Evolutionary conservation across 352 stramenopile species (phyloP), one percentile per base, ranked within the genome.

Genomic region (Globisporangium parvum): DNA sequence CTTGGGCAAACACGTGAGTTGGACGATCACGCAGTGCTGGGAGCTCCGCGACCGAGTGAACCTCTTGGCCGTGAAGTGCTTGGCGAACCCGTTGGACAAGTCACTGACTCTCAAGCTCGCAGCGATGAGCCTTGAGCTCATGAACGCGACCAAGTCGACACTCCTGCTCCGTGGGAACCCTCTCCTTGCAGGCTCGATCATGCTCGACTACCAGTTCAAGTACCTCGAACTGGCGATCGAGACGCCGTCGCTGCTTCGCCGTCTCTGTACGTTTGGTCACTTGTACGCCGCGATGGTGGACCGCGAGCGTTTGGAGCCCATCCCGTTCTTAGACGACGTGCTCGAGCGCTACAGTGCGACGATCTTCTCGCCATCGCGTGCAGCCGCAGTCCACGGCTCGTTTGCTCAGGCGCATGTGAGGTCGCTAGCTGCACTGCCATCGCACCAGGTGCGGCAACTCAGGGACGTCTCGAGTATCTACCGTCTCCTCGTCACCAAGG

Each of bases 281-380:
- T 47, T 75, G 14, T 77, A 70, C 47, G 56, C 59, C 42, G 69
- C 62, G 2, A 47, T 77, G 1, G 26, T 57, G 31, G 47, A 69
- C 20, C 45, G 55, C 46, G 26, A 49, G 2, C 46, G 66, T 5
- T 11, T 73, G 1, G 18, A 49, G 0, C 17, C 17, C 17, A 67
- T 65, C 12, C 46, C 56, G 10, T 66, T 73, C 44, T 57, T 73
- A 17, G 70, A 75, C 15, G 60, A 60, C 0, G 15, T 70, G 26
- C 46, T 78, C 31, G 24, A 52, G 0, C 31, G 66, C 9, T 69
- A 69, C 26, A 66, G 70, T 3, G 1, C 55, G 24, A 55, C 54
- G 24, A 62, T 75, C 6, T 77, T 77, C 42, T 67, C 63, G 3
- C 60, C 69, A 11, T 73, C 69, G 2, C 57, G 59, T 6, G 59